phyloP scores from a whole-genome alignment of 163 green algal genomes.

The Scenedesmus sp. region DNA sequence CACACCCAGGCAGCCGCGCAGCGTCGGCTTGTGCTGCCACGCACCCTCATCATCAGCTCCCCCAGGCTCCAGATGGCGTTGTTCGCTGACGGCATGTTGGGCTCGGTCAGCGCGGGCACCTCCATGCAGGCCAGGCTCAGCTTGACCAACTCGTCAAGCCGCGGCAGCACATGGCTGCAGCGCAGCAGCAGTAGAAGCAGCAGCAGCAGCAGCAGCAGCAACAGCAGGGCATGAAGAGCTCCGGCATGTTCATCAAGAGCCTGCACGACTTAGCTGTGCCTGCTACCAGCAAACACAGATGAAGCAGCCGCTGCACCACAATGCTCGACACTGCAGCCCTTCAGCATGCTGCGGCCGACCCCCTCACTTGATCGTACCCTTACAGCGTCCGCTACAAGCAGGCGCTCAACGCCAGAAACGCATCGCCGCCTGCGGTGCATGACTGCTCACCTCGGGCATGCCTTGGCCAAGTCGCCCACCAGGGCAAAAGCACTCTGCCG shows the following conservation, averaged over 20 bases:
- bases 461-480: slow-evolving; percentile 90
- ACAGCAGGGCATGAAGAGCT: not conserved
- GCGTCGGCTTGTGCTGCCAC: too few species aligned
- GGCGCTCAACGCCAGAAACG: too few species aligned
- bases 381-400: too few species aligned
- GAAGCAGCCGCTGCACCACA: not conserved
- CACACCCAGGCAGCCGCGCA: too few species aligned
- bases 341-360: not conserved
- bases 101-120: slow-evolving; percentile 65
- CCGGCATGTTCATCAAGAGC: not conserved
- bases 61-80: slow-evolving; percentile 97
- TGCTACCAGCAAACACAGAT: not conserved
- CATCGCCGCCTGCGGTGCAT: not conserved
- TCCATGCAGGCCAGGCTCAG: slow-evolving; percentile 74
- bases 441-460: slow-evolving; percentile 45
- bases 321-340: not conserved
- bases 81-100: slow-evolving; percentile 86
- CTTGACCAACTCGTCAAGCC: slow-evolving; percentile 61
- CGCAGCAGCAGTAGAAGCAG: too few species aligned
- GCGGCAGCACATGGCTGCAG: slow-evolving; percentile 58
- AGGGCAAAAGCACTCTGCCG: slow-evolving; percentile 95
- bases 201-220: not conserved
- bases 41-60: slow-evolving; percentile 80
- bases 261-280: not conserved
- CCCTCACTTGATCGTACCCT: too few species aligned